phyloP scores from a whole-genome alignment of 2,329 filamentous ascomycete species.

The Malbranchea zuffiana region DNA sequence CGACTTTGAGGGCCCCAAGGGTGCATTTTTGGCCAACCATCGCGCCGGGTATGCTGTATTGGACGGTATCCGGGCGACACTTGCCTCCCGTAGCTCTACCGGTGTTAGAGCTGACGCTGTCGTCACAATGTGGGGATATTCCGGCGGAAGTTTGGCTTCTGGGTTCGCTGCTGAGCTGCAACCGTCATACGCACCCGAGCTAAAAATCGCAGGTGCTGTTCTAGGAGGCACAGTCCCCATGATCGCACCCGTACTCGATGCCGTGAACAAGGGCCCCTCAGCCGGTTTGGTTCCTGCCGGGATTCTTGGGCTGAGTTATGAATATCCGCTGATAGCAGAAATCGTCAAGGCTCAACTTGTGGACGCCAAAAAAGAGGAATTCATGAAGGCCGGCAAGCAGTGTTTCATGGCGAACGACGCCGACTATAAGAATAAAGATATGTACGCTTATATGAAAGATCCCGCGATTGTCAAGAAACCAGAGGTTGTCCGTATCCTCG shows the following conservation, averaged over 20 bases:
- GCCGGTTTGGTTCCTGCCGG: constrained; percentile 29
- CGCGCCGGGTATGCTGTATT: constrained; percentile 36
- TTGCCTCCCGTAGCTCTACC: constrained; percentile 21
- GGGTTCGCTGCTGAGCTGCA: constrained; percentile 44
- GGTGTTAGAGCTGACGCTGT: constrained; percentile 24
- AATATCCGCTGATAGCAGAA: constrained; percentile 18
- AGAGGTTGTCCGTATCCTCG: constrained; percentile 13
- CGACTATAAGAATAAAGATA: constrained; percentile 16
- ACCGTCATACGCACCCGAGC: constrained; percentile 41
- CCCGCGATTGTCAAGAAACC: constrained; percentile 14
- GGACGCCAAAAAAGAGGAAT: constrained; percentile 15
- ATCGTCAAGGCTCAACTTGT: constrained; percentile 15
- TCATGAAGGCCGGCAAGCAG: constrained; percentile 16
- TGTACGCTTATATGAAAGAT: constrained; percentile 18
- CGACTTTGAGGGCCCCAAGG: constrained; percentile 38
- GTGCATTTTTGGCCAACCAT: constrained; percentile 34
- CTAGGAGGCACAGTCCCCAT: constrained; percentile 41
- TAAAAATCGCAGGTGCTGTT: constrained; percentile 40
- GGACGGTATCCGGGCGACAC: constrained; percentile 35
- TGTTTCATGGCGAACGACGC: constrained; percentile 18
- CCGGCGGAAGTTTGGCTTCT: constrained; percentile 42
- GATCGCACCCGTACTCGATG: constrained; percentile 27
- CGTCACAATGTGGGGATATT: constrained; percentile 46
- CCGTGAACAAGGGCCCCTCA: constrained; percentile 24
- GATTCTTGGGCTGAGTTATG: constrained; percentile 20